phyloP scores from a whole-genome alignment of 371 early-diverging fungal species.

The Actinomucor elegans region DNA sequence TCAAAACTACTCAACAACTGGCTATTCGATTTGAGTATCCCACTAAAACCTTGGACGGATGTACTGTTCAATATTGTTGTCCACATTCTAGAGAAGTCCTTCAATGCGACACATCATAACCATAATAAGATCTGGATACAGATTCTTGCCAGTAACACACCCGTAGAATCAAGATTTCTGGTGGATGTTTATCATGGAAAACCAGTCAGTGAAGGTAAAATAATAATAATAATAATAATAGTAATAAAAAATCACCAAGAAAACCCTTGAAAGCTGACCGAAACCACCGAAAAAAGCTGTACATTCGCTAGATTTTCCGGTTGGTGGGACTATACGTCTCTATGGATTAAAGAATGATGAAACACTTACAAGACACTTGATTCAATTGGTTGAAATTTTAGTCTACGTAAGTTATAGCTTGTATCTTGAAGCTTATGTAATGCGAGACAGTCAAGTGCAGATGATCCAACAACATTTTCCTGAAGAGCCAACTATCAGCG shows the following conservation, averaged over 20 bases:
- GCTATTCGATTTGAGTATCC: slow-evolving; percentile 20
- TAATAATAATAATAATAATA: background rate
- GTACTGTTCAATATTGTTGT: slow-evolving; percentile 11
- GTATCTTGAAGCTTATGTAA: slow-evolving; percentile 26
- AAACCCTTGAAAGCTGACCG: too few relatives aligned
- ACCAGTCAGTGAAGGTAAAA: slow-evolving; percentile 3
- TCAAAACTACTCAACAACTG: slow-evolving; percentile 22
- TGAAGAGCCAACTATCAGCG: background rate
- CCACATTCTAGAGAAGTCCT: slow-evolving; percentile 4
- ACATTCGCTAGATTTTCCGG: slow-evolving; percentile 5
- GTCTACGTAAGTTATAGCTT: slow-evolving; percentile 21
- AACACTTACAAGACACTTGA: background rate
- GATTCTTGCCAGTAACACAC: slow-evolving; percentile 5
- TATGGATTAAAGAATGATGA: slow-evolving; percentile 22
- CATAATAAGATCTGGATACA: slow-evolving; percentile 9
- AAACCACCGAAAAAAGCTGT: too few relatives aligned
- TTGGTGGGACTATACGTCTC: slow-evolving; percentile 17
- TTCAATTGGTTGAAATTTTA: background rate
- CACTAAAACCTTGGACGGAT: slow-evolving; percentile 17
- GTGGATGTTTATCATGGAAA: slow-evolving; percentile 22
- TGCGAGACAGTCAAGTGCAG: slow-evolving; percentile 26
- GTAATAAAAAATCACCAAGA: background rate
- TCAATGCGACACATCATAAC: background rate
- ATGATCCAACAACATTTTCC: slow-evolving; percentile 6
- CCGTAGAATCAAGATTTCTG: slow-evolving; percentile 27